Evolutionary conservation across 1,284 basidiomycete species (phyloP).

Genomic region (Cutaneotrichosporon mucoides): DNA sequence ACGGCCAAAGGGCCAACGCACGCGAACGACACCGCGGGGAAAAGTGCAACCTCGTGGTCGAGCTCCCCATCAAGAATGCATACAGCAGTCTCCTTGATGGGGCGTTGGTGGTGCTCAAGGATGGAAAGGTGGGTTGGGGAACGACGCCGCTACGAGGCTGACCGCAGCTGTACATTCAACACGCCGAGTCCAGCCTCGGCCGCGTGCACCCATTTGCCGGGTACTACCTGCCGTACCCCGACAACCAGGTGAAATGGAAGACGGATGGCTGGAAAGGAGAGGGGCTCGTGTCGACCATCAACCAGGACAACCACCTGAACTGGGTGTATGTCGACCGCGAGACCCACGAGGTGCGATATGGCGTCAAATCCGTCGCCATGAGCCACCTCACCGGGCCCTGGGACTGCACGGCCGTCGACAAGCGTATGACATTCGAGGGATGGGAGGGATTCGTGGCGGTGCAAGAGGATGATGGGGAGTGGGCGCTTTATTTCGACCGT

Average conservation of each 20-base stretch:
- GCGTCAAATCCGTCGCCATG: slow-evolving; percentile 10
- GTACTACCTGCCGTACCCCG: slow-evolving; percentile 22
- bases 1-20: slow-evolving; percentile 21
- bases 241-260: slow-evolving; percentile 19
- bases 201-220: slow-evolving; percentile 18
- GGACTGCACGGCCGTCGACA: slow-evolving; percentile 18
- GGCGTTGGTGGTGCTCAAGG: slow-evolving; percentile 16
- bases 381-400: slow-evolving; percentile 16
- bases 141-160: neutral
- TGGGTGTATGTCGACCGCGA: slow-evolving; percentile 20
- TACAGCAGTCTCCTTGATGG: slow-evolving; percentile 20
- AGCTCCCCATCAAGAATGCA: slow-evolving; percentile 8
- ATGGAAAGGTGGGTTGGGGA: slow-evolving; percentile 14
- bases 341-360: slow-evolving; percentile 21
- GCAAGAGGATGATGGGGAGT: slow-evolving; percentile 17
- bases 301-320: slow-evolving; percentile 20
- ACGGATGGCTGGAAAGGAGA: slow-evolving; percentile 22
- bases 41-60: slow-evolving; percentile 17
- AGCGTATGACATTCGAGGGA: slow-evolving; percentile 18
- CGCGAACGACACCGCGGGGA: slow-evolving; percentile 18
- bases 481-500: slow-evolving; percentile 19
- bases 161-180: slow-evolving; percentile 17
- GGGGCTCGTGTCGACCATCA: slow-evolving; percentile 21
- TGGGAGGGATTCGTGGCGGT: slow-evolving; percentile 22
- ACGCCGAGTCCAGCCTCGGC: slow-evolving; percentile 11